Conservation (phyloP, 148 eudicot genomes). For the Vaccinium vitisidaea region DNA sequence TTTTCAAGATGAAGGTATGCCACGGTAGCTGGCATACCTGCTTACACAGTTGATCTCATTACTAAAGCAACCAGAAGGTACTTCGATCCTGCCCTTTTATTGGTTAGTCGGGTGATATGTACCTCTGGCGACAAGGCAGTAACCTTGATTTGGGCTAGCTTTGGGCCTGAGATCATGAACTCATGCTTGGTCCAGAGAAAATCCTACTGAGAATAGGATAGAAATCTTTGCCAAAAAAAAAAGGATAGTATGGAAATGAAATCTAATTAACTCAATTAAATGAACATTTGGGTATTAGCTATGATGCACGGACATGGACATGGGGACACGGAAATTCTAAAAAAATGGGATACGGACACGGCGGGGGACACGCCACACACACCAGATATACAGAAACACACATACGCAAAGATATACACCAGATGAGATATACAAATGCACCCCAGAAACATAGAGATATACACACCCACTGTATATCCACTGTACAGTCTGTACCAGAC, state of each 20-base stretch:
- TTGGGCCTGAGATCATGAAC: slow-evolving; percentile 1
- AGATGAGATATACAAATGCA: too few species aligned
- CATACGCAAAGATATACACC: too few species aligned
- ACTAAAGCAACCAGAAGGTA: neutral
- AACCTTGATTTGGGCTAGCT: neutral
- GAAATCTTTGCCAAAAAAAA: too few species aligned
- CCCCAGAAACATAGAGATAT: too few species aligned
- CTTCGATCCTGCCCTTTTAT: neutral
- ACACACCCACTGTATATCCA: too few species aligned
- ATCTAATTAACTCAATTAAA: neutral
- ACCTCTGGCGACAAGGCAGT: neutral
- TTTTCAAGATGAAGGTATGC: neutral
- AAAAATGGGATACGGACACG: too few species aligned
- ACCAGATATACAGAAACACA: too few species aligned
- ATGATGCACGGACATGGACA: too few species aligned
- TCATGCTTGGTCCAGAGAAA: neutral
- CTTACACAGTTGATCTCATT: neutral
- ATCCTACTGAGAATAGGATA: neutral
- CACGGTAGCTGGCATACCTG: neutral
- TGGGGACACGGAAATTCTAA: too few species aligned
- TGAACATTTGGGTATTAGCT: neutral
- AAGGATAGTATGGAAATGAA: neutral
- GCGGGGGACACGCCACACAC: too few species aligned
- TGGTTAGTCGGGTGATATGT: neutral
- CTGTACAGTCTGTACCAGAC: too few species aligned